Evolutionary conservation across 495 filamentous ascomycete genomes (phyloP).

Genomic region (Penicillium simplicissimum): DNA sequence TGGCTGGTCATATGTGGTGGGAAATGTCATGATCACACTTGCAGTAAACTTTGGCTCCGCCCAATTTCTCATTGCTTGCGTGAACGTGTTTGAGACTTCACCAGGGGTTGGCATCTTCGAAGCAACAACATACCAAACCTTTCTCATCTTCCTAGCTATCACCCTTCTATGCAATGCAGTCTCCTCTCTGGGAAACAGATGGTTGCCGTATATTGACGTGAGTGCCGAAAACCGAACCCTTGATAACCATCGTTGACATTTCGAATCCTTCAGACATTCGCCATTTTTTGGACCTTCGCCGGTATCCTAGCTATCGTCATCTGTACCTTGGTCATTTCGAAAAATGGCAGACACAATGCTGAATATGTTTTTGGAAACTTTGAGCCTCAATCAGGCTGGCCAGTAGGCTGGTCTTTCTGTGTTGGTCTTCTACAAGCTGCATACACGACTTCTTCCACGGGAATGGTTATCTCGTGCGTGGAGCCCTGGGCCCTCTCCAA

Average conservation of each 20-base stretch:
- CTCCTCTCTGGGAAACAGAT: slow-evolving; percentile 23
- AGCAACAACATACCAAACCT: slow-evolving; percentile 41
- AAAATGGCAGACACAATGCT: slow-evolving; percentile 42
- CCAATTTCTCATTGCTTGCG: slow-evolving; percentile 26
- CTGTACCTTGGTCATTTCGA: slow-evolving; percentile 53
- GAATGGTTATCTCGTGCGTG: slow-evolving; percentile 34
- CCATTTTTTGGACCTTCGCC: slow-evolving; percentile 58
- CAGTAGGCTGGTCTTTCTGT: slow-evolving; percentile 58
- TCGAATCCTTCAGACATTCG: slow-evolving; percentile 52
- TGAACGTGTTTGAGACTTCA: slow-evolving; percentile 39
- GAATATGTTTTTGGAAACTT: slow-evolving; percentile 58
- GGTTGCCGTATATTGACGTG: slow-evolving; percentile 45
- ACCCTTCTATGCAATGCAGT: slow-evolving; percentile 42
- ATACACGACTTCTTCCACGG: slow-evolving; percentile 55
- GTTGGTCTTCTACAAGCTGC: slow-evolving; percentile 57
- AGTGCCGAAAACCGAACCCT: slow-evolving; percentile 37
- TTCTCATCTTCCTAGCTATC: slow-evolving; percentile 58
- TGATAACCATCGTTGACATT: slow-evolving; percentile 27
- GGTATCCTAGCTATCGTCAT: slow-evolving; percentile 58
- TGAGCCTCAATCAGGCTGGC: slow-evolving; percentile 55
- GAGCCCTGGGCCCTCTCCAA: too few species aligned
- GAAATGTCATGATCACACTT: slow-evolving; percentile 55
- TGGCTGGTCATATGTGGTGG: slow-evolving; percentile 68
- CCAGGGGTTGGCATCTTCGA: slow-evolving; percentile 32
- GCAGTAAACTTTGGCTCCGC: slow-evolving; percentile 36